Conservation (phyloP, 78 protist species). For the Chrysochromulina parva region DNA sequence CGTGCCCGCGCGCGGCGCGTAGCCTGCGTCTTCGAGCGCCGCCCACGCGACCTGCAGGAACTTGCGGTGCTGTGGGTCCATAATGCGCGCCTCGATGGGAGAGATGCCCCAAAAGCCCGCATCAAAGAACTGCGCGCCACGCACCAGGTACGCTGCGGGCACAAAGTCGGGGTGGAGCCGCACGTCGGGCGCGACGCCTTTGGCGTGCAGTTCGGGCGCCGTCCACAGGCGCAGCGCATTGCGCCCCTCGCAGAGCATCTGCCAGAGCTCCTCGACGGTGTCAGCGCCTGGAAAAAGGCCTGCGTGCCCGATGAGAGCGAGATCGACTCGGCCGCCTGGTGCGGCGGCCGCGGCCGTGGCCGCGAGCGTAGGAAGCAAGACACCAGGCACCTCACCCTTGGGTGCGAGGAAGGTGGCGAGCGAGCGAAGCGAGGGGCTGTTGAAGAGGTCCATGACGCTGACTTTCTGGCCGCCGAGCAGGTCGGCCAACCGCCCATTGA, state of each 20-base stretch:
- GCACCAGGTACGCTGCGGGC: conserved; percentile 22
- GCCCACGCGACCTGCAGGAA: conserved; percentile 38
- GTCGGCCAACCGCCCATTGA: background rate
- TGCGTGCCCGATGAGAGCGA: conserved; percentile 52
- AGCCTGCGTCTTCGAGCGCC: conserved; percentile 48
- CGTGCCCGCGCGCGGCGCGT: conserved; percentile 3
- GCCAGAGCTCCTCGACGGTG: conserved; percentile 26
- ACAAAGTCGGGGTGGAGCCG: background rate
- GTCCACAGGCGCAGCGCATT: conserved; percentile 8
- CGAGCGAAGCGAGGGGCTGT: background rate
- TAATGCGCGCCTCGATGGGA: conserved; percentile 36
- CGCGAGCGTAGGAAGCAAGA: background rate
- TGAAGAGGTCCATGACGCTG: conserved; percentile 41
- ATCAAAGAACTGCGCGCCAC: conserved; percentile 44
- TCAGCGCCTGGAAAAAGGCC: conserved; percentile 48
- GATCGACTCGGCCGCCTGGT: background rate
- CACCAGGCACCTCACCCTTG: background rate
- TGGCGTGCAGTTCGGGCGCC: background rate
- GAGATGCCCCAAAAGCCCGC: conserved; percentile 44
- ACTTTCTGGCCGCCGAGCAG: background rate
- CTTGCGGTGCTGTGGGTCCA: conserved; percentile 64
- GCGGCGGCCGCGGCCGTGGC: background rate
- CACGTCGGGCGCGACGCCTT: conserved; percentile 29
- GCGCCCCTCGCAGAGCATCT: conserved; percentile 17
- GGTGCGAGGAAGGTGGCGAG: background rate